Evolutionary conservation across 1,284 basidiomycete species (phyloP), one percentile per base, ranked within the genome.

Genomic region (Hymenochaete sp.): DNA sequence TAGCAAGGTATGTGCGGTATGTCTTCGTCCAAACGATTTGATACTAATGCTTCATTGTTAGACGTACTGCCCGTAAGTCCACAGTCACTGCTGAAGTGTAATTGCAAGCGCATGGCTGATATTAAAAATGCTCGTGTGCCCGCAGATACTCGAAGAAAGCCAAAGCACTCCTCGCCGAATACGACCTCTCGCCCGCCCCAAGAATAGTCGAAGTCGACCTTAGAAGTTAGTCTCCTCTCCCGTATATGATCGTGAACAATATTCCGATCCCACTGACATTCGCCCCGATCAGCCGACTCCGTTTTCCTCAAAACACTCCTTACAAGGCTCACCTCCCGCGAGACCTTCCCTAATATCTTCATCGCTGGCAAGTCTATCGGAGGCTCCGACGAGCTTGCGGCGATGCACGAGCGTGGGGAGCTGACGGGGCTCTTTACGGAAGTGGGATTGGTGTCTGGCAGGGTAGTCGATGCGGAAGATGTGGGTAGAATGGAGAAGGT

Each of bases 281-380:
- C 28, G n/a, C 4, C 16, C 8, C 5, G n/a, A 24, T 10, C 50
- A 82, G 76, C 72, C 53, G 88, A 91, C 55, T 65, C 70, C 0
- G 64, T 66, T 5, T 65, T 76, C 32, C 69, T 91, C 53, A 86
- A 89, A 57, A 61, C 65, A 3, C 63, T 89, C 19, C 65, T 91
- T 37, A 67, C 66, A 4, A 76, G 85, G 21, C 62, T 88, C 24
- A 90, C 87, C 0, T 60, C 63, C 1, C 79, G 71, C 22, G 60
- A 67, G 4, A 89, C 87, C 1, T 86, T 87, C 57, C 87, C 88
- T 0, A 89, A 90, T 52, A 64, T 85, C 45, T 57, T 91, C 33
- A 57, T 90, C 6, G 67, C 70, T 35, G 82, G 82, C 6, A 66
- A 67, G 26, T 77, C 79, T 1, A 67, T 89, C 3, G 88, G 88